These are phyloP conservation scores for Eucalyptus melliodora DNA, from an alignment of 345 rosid species.

Conservation along the genomic window DNA sequence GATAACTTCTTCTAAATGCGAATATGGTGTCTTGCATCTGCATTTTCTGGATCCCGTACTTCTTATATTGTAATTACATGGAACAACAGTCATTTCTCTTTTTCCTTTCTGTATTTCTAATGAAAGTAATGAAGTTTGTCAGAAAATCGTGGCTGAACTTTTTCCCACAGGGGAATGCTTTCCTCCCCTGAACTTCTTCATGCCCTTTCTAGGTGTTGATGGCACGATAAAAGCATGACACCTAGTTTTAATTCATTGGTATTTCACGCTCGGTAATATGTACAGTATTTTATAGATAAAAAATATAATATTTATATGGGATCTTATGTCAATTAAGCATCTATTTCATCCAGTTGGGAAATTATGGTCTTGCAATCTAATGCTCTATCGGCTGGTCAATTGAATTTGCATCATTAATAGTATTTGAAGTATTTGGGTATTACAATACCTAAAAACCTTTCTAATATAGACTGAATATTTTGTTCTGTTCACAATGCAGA, in stretches of 20 bases:
- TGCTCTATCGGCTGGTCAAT: neutral
- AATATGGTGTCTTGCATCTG: neutral
- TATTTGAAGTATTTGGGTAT: neutral
- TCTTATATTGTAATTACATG: neutral
- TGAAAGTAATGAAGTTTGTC: neutral
- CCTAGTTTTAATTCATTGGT: neutral
- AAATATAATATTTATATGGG: neutral
- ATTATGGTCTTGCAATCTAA: neutral
- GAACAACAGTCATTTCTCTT: neutral
- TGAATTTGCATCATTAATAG: neutral
- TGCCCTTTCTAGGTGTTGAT: neutral
- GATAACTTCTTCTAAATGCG: neutral
- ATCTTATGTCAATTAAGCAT: neutral
- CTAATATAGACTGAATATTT: neutral
- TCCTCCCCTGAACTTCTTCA: neutral
- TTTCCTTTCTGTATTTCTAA: neutral
- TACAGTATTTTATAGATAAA: neutral
- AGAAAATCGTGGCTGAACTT: neutral
- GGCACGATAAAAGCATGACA: neutral
- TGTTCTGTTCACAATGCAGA: slow-evolving; percentile 36
- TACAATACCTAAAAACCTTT: neutral
- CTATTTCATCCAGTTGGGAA: neutral
- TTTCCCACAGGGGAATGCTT: neutral
- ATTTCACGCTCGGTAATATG: neutral
- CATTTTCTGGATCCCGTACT: neutral